Conservation (phyloP, 1,284 basidiomycete genomes). For the Athelia sp. region DNA sequence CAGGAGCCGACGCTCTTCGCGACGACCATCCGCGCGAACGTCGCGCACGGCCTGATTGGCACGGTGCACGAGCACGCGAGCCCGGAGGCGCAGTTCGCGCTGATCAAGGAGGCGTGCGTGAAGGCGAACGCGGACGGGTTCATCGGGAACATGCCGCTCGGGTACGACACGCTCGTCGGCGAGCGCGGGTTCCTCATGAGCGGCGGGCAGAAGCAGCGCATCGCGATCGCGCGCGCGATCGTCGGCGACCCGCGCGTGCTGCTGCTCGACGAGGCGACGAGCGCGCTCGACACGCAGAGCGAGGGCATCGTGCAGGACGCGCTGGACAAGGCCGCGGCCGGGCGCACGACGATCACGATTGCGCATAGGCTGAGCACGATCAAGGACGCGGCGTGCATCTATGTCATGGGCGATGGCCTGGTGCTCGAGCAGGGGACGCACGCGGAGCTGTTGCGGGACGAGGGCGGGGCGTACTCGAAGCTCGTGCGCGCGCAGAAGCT, state of each 20-base stretch:
- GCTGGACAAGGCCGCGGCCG: slow-evolving; percentile 84
- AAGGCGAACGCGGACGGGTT: slow-evolving; percentile 93
- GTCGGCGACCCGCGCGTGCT: slow-evolving; percentile 86
- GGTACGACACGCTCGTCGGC: slow-evolving; percentile 90
- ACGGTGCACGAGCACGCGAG: slow-evolving; percentile 66
- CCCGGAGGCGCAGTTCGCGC: slow-evolving; percentile 71
- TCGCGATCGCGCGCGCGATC: slow-evolving; percentile 90
- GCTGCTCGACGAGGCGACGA: slow-evolving; percentile 85
- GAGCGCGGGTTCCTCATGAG: slow-evolving; percentile 90
- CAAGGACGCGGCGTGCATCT: slow-evolving; percentile 80
- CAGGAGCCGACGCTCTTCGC: slow-evolving; percentile 91
- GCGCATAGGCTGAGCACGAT: slow-evolving; percentile 78
- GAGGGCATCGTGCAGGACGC: slow-evolving; percentile 96
- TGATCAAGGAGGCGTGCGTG: slow-evolving; percentile 85
- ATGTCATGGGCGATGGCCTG: slow-evolving; percentile 82
- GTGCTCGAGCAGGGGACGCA: slow-evolving; percentile 88
- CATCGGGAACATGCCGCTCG: slow-evolving; percentile 77
- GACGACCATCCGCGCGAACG: slow-evolving; percentile 73
- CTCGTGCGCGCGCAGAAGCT: slow-evolving; percentile 81
- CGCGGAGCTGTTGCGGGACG: slow-evolving; percentile 62
- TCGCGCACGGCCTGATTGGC: slow-evolving; percentile 87
- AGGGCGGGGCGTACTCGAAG: slow-evolving; percentile 66
- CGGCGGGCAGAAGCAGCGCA: slow-evolving; percentile 90
- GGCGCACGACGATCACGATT: slow-evolving; percentile 77
- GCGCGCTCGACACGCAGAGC: slow-evolving; percentile 85